A percentile compares a stretch with the other conserved stretches of the same genome.
Evolutionary conservation across 345 rosid species (phyloP).

Genomic region (Aquilaria yunnanensis): DNA sequence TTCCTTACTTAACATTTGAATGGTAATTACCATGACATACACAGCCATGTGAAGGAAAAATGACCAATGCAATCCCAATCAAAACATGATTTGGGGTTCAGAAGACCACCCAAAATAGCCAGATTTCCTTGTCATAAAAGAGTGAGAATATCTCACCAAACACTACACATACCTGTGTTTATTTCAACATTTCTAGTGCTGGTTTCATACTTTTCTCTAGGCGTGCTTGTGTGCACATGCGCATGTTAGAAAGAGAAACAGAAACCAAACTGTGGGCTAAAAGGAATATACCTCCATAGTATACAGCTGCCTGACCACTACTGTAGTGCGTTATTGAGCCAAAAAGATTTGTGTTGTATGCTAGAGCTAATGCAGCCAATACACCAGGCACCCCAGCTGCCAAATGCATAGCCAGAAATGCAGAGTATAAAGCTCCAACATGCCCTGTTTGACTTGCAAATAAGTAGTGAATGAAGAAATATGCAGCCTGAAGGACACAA

Average conservation of each 20-base stretch:
- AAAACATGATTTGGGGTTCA: too few species aligned
- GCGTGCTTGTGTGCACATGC: neutral
- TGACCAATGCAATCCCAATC: too few species aligned
- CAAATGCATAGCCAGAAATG: conserved; percentile 92
- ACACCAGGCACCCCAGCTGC: conserved; percentile 87
- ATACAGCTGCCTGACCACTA: conserved; percentile 98
- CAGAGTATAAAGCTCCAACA: conserved; percentile 92
- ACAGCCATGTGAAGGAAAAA: too few species aligned
- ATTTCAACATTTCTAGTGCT: too few species aligned
- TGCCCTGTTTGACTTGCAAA: conserved; percentile 99
- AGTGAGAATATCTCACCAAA: too few species aligned
- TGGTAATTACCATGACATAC: too few species aligned
- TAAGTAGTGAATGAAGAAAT: conserved; percentile 87
- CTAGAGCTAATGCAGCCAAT: conserved; percentile 79
- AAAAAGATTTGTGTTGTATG: conserved; percentile 86
- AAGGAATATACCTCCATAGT: conserved; percentile 69
- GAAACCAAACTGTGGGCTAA: conserved; percentile 1
- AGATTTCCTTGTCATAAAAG: too few species aligned
- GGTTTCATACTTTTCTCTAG: too few species aligned
- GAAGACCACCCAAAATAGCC: too few species aligned
- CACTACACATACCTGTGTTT: too few species aligned
- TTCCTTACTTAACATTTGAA: too few species aligned
- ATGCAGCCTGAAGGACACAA: conserved; percentile 81
- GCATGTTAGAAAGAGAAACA: neutral
- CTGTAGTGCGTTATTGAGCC: conserved; percentile 97